Base-by-base conservation (phyloP, 2,329 filamentous ascomycete genomes). In the Sordariomycetes sp. region DNA sequence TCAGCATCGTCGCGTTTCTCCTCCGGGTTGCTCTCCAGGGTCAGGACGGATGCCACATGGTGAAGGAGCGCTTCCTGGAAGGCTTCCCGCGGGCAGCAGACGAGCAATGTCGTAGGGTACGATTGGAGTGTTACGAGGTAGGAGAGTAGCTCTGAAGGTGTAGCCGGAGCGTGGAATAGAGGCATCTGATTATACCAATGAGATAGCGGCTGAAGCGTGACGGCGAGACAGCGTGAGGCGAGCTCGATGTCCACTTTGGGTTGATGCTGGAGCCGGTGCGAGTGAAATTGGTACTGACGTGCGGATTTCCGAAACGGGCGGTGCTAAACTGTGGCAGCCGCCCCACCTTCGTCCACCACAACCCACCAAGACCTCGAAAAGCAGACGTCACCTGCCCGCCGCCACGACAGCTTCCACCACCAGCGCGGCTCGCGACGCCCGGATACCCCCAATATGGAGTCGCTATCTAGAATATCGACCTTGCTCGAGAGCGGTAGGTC, bases 401-500 rank as follows among this genome's bases (percentile, higher is more conserved):
- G 3, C 46, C 16, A 34, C 22, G 53, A 34, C 16, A 58, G 50
- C 40, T 58, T 50, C 25, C 32, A 58, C 14, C 46, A 32, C n/a
- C 46, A 50, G 22, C n/a, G 16, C 20, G 22, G 18, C 20, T 46
- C n/a, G 28, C 24, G 24, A 34, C 3, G 3, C 35, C 16, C 34
- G n/a, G 28, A 54, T 11, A 48, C 34, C 24, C 3, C 60, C 63
- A 20, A 43, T 22, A 99, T 99, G 94, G 94, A 99, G 82, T 96
- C 93, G 24, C 91, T 97, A 70, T 91, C 93, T 63, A 84, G 89
- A 68, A 95, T 99, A 73, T 96, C 92, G 65, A 90, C 85, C 71
- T 83, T 97, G 75, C 86, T 99, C 72, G 94, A 97, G 79, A 94
- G 89, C 74, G 91, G 93, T 96, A 80, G 68, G 81, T 28, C n/a